Evolutionary conservation across 2,329 filamentous ascomycete species (phyloP).

Genomic region (Claviceps citrina): DNA sequence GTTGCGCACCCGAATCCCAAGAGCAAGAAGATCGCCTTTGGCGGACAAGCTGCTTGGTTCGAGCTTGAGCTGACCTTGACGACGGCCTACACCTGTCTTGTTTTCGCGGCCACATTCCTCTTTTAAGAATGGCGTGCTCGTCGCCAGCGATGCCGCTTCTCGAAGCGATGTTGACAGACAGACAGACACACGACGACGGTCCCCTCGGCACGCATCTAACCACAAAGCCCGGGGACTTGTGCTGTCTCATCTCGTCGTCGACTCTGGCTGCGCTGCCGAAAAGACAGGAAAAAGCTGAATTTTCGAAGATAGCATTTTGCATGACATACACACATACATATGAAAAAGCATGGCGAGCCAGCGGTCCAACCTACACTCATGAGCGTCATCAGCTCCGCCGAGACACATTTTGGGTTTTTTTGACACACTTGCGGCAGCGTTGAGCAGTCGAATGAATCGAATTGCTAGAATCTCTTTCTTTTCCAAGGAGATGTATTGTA

Average conservation of each 20-base stretch:
- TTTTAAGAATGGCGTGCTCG: slow-evolving; percentile 5
- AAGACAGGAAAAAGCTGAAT: too few species aligned
- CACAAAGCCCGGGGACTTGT: too few species aligned
- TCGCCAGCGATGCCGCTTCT: not conserved
- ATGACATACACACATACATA: not conserved
- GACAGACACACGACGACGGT: too few species aligned
- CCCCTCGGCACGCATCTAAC: too few species aligned
- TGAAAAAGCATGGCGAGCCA: not conserved
- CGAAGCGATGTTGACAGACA: too few species aligned
- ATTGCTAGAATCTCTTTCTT: not conserved
- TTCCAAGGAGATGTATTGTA: not conserved
- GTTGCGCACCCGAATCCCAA: slow-evolving; percentile 34
- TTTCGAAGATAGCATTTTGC: too few species aligned
- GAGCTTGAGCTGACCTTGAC: slow-evolving; percentile 38
- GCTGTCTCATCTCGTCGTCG: too few species aligned
- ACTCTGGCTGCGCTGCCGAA: too few species aligned
- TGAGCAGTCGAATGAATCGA: not conserved
- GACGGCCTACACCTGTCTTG: slow-evolving; percentile 32
- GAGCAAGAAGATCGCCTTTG: slow-evolving; percentile 41
- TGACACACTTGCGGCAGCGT: not conserved
- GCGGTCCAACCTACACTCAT: not conserved
- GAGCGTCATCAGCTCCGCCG: not conserved
- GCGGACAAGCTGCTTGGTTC: slow-evolving; percentile 38
- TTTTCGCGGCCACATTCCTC: slow-evolving; percentile 31
- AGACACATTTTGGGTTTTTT: not conserved